These are phyloP conservation scores for Paramecium sonneborni DNA, from an alignment of 73 alveolate species.

Conservation along the genomic window DNA sequence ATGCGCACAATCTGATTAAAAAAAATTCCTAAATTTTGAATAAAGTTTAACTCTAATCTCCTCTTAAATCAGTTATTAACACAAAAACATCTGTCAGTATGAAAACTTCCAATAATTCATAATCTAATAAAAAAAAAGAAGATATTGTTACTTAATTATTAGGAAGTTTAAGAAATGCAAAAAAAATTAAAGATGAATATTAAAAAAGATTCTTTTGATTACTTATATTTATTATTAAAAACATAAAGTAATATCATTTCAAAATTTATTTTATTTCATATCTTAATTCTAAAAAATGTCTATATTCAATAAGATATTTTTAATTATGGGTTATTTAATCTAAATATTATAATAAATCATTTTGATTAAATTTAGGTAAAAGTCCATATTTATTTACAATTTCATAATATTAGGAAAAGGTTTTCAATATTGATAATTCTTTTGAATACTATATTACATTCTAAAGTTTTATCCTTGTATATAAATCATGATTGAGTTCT, in stretches of 20 bases:
- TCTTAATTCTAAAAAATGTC: no score
- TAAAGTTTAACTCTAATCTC: neutral
- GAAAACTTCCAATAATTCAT: neutral
- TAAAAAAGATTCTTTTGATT: constrained; percentile 29
- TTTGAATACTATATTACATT: no score
- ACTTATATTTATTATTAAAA: neutral
- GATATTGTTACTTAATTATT: constrained; percentile 47
- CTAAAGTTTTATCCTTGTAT: no score
- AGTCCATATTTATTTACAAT: no score
- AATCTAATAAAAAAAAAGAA: neutral
- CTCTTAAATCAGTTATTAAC: neutral
- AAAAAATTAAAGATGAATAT: constrained; percentile 36
- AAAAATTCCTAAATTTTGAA: neutral
- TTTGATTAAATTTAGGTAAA: no score
- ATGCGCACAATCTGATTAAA: neutral
- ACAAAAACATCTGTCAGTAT: neutral
- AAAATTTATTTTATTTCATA: neutral
- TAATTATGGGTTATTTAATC: no score
- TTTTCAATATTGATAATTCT: no score
- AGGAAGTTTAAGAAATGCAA: constrained; percentile 49
- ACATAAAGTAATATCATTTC: neutral
- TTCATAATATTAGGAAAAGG: no score
- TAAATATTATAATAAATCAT: no score
- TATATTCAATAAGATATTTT: no score
- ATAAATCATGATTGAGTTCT: no score